A percentile compares a stretch with the other conserved stretches of the same genome.
These are phyloP conservation scores for Ambrosiella beaveri DNA, from an alignment of 2,329 filamentous ascomycete species.

Conservation along the genomic window DNA sequence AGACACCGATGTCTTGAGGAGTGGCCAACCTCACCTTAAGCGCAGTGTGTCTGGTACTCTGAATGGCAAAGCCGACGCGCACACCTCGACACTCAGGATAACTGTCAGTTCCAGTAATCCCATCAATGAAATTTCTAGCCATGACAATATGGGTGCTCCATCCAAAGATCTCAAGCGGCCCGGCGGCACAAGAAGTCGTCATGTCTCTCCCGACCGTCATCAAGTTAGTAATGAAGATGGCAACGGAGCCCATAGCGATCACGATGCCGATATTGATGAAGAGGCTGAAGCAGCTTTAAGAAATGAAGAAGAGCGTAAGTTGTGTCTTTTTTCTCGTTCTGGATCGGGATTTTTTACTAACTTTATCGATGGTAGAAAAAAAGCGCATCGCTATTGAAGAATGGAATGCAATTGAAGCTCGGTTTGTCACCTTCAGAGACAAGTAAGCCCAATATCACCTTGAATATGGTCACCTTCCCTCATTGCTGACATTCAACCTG, in stretches of 20 bases:
- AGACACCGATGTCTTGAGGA: constrained; percentile 26
- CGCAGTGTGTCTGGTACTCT: constrained; percentile 27
- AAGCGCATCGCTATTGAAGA: constrained; percentile 68
- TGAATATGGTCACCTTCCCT: neutral
- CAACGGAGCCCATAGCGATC: neutral
- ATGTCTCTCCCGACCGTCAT: constrained; percentile 10
- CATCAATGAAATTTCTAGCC: constrained; percentile 18
- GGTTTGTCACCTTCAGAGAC: constrained; percentile 73
- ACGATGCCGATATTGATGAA: constrained; percentile 28
- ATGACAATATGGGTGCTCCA: constrained; percentile 15
- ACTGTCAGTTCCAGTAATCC: neutral
- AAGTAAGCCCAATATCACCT: constrained; percentile 33
- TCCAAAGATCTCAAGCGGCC: constrained; percentile 4
- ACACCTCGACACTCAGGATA: constrained; percentile 16
- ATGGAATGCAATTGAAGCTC: constrained; percentile 64
- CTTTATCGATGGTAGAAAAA: constrained; percentile 42
- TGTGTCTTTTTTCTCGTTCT: constrained; percentile 2
- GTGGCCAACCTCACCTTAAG: constrained; percentile 34
- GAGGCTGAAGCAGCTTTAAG: constrained; percentile 40
- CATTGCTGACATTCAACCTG: neutral
- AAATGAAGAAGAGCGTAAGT: constrained; percentile 48
- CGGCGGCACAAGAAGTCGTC: constrained; percentile 1
- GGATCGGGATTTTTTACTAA: neutral
- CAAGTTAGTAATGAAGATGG: constrained; percentile 18
- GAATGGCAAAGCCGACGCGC: constrained; percentile 3